phyloP scores from a whole-genome alignment of 2,329 filamentous ascomycete genomes.

The Clonostachys chloroleuca region DNA sequence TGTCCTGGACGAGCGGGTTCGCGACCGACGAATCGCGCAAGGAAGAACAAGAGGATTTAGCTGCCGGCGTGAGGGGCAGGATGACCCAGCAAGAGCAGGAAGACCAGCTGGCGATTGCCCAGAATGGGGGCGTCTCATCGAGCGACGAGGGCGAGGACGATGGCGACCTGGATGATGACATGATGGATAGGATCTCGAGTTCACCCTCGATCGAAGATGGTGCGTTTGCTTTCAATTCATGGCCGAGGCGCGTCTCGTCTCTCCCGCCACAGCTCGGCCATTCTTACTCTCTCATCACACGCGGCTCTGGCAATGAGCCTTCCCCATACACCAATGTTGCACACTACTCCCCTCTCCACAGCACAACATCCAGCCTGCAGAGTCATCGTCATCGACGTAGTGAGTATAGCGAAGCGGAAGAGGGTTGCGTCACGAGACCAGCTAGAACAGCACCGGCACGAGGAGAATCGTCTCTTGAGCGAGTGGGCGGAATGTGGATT shows the following conservation, averaged over 20 bases:
- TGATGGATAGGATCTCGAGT: slow-evolving; percentile 98
- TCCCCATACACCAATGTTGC: slow-evolving; percentile 36
- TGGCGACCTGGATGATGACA: slow-evolving; percentile 79
- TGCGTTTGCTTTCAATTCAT: slow-evolving; percentile 57
- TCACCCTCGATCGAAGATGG: slow-evolving; percentile 99
- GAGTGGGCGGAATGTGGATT: background rate
- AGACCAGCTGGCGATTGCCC: slow-evolving; percentile 48
- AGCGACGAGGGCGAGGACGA: slow-evolving; percentile 61
- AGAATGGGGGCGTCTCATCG: slow-evolving; percentile 52
- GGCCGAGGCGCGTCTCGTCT: slow-evolving; percentile 39
- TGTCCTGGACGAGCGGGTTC: slow-evolving; percentile 45
- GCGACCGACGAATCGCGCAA: slow-evolving; percentile 5
- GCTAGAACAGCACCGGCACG: no score
- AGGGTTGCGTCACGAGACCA: no score
- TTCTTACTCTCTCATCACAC: slow-evolving; percentile 14
- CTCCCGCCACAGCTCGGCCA: slow-evolving; percentile 13
- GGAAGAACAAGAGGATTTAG: slow-evolving; percentile 3
- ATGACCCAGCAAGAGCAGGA: slow-evolving; percentile 19
- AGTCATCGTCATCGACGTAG: slow-evolving; percentile 43
- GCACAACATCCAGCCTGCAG: slow-evolving; percentile 6
- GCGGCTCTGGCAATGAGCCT: slow-evolving; percentile 4
- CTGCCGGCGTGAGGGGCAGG: slow-evolving; percentile 6
- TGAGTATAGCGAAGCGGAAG: slow-evolving; percentile 31
- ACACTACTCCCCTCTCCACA: slow-evolving; percentile 10
- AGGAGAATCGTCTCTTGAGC: background rate